Percentiles rank a stretch among this genome's conserved stretches.
Evolutionary conservation across 441 rosid genomes (phyloP).

Genomic region (Aquilaria agallochum): DNA sequence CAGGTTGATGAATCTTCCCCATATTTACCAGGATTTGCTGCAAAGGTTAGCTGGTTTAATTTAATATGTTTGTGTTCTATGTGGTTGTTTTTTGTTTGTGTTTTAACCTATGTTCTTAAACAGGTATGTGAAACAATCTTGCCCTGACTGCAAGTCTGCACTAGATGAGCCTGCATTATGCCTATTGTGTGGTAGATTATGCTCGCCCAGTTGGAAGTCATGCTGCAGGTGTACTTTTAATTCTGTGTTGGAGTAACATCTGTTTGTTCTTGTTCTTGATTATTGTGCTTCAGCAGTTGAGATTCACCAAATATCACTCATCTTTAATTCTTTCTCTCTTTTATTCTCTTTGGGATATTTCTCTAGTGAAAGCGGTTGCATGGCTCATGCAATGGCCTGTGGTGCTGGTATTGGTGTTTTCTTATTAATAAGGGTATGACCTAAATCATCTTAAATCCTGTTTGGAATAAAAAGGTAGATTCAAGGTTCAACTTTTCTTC

Average conservation of each 20-base stretch:
- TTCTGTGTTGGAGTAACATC: constrained; percentile 16
- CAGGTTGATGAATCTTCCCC: constrained; percentile 84
- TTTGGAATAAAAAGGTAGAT: constrained; percentile 6
- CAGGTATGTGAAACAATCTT: constrained; percentile 83
- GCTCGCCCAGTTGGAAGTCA: constrained; percentile 73
- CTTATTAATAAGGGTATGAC: constrained; percentile 75
- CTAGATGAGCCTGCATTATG: constrained; percentile 83
- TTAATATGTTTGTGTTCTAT: constrained; percentile 10
- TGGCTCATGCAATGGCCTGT: constrained; percentile 72
- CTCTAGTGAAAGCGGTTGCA: constrained; percentile 66
- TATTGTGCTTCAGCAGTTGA: constrained; percentile 1
- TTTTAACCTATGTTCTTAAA: constrained; percentile 19
- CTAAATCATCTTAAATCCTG: constrained; percentile 7
- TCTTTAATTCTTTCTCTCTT: constrained; percentile 1
- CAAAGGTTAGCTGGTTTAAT: constrained; percentile 60
- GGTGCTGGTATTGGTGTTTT: constrained; percentile 95
- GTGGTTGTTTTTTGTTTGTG: constrained; percentile 12
- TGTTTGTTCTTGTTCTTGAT: constrained; percentile 9
- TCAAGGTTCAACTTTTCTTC: background rate
- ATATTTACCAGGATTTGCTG: constrained; percentile 80
- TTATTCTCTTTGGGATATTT: constrained; percentile 8
- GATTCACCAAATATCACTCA: background rate
- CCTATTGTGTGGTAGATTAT: constrained; percentile 89
- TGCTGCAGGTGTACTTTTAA: constrained; percentile 80
- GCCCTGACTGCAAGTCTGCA: constrained; percentile 55